Evolutionary conservation across 805 yeast genomes (phyloP).

Genomic region (Nakazawaea laoshanensis): DNA sequence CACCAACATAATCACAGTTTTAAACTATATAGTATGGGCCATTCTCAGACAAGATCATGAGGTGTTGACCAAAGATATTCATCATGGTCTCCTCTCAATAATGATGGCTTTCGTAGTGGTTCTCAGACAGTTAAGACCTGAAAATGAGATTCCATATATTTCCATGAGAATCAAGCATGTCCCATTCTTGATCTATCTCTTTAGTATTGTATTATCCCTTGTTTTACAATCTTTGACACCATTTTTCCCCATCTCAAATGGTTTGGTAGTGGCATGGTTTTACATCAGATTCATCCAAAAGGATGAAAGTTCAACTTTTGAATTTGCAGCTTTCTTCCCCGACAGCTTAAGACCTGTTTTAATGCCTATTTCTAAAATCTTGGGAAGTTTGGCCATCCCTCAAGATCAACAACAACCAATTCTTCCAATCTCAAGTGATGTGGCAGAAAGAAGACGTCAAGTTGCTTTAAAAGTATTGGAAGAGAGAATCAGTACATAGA

Average conservation of each 20-base stretch:
- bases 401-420: slow-evolving; percentile 14
- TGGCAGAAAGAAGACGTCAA: slow-evolving; percentile 71
- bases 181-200: slow-evolving; percentile 37
- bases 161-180: slow-evolving; percentile 51
- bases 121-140: slow-evolving; percentile 50
- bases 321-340: slow-evolving; percentile 81
- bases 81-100: slow-evolving; percentile 41
- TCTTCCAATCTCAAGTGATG: slow-evolving; percentile 27
- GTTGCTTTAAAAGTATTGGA: slow-evolving; percentile 70
- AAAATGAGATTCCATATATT: slow-evolving; percentile 41
- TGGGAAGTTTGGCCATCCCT: not conserved
- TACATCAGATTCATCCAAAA: slow-evolving; percentile 72
- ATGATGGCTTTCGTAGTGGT: slow-evolving; percentile 48
- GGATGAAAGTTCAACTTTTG: slow-evolving; percentile 88
- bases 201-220: slow-evolving; percentile 21
- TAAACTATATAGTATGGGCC: slow-evolving; percentile 30
- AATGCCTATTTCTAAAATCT: not conserved
- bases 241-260: slow-evolving; percentile 43
- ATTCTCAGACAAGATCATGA: slow-evolving; percentile 20
- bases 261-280: slow-evolving; percentile 63
- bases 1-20: slow-evolving; percentile 46
- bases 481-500: slow-evolving; percentile 39
- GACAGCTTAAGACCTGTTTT: slow-evolving; percentile 42
- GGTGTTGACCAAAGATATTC: slow-evolving; percentile 35
- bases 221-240: slow-evolving; percentile 33